Percentiles rank a stretch among this genome's conserved stretches.
phyloP scores from a whole-genome alignment of 306 rosid species.

The Pachyrhizus erosus region DNA sequence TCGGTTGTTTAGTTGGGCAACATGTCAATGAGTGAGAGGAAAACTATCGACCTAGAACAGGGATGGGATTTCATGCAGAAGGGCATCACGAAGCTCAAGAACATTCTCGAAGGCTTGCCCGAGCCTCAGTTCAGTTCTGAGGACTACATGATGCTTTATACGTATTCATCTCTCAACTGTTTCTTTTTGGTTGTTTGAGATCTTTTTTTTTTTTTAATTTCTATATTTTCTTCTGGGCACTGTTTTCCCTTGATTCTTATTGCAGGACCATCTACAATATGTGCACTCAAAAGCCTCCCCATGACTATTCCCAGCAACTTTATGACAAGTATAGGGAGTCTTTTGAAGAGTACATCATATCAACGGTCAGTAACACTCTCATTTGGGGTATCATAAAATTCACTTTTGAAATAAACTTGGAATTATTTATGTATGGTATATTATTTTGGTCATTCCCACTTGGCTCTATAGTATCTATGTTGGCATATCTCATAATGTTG shows the following conservation, averaged over 20 bases:
- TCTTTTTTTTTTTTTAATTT: not conserved
- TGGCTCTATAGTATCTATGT: too few relatives aligned
- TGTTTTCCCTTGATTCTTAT: conserved; percentile 28
- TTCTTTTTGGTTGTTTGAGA: not conserved
- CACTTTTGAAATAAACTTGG: conserved; percentile 2
- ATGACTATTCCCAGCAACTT: conserved; percentile 75
- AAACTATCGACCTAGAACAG: conserved; percentile 61
- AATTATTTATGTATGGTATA: not conserved
- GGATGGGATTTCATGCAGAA: conserved; percentile 71
- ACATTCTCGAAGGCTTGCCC: conserved; percentile 68
- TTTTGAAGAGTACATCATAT: conserved; percentile 62
- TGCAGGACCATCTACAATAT: conserved; percentile 77
- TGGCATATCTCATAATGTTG: too few relatives aligned
- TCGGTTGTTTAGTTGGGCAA: conserved; percentile 3
- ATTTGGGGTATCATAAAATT: not conserved
- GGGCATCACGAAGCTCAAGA: conserved; percentile 68
- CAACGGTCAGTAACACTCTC: conserved; percentile 52
- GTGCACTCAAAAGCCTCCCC: conserved; percentile 86
- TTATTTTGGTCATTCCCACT: not conserved
- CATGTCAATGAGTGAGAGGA: conserved; percentile 59
- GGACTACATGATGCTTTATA: conserved; percentile 64
- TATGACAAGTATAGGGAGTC: conserved; percentile 73
- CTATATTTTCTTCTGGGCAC: not conserved
- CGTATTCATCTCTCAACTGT: conserved; percentile 39
- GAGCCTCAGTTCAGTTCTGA: conserved; percentile 64